Evolutionary conservation across 306 rosid species (phyloP), one percentile per base, ranked within the genome.

Genomic region (Prunus salicina): DNA sequence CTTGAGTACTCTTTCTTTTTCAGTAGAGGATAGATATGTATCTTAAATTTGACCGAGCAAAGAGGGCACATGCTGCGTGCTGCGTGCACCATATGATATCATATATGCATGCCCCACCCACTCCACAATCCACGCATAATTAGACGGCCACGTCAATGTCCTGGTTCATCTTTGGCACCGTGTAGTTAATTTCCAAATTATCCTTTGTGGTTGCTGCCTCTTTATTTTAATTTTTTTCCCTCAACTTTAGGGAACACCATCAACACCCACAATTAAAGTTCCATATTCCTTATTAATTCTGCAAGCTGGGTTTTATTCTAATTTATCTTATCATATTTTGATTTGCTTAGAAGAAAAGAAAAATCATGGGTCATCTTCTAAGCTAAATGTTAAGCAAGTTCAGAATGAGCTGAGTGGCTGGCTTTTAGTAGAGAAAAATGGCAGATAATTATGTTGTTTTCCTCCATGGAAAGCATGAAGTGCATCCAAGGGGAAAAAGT

Each of bases 101-200:
- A 71, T 84, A 77, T 86, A 73, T 81, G 73, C 47, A 30, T 88
- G 88, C 58, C 93, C 90, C 89, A 83, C 89, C 86, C 85, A 85
- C 87, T 72, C 93, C 92, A 79, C 91, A 83, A 87, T 87, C 94
- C 88, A 80, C 90, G 90, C 95, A 86, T 91, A 79, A 86, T 81
- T 83, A 80, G 85, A 5, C 72, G 84, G 46, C 80, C 81, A 51
- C 61, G 53, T 77, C 79, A 50, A 60, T 18, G 41, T 27, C 73
- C n/a, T 18, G 68, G 51, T 63, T 68, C 52, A 11, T 68, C 66
- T 50, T 68, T 19, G 45, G 67, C 45, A 38, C 43, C 43, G 0
- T 38, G 9, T 38, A 38, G 9, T 6, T 6, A 38, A 38, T 38
- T 38, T 38, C 43, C 43, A 38, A 7, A 38, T 38, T 38, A 38